Evolutionary conservation across 192 early-diverging fungal species (phyloP), one percentile per base, ranked within the genome.

Genomic region (Backusella westeae): DNA sequence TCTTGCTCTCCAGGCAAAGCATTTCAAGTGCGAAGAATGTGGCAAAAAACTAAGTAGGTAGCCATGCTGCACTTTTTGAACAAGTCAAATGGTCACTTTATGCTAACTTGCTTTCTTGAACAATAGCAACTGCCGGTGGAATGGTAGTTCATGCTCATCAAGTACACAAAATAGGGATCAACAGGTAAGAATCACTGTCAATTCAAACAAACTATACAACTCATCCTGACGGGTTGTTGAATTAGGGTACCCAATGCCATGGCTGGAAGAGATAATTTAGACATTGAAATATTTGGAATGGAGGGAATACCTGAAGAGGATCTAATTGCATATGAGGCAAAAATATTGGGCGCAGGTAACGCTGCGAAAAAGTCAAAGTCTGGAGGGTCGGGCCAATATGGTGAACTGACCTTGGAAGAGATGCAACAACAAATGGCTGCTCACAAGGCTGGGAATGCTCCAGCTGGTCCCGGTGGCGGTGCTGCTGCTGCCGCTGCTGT

Each of bases 231-330:
- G 38, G 38, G 38, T 10, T 23, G 6, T 10, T 36, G 23, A 46
- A n/a, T 41, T 75, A 96, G 94, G 70, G 94, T 98, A 7, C 91
- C 92, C 3, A 96, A 96, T 82, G 93, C 96, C 14, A 75, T 97
- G 23, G 85, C 90, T 39, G 95, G 95, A 26, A 89, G 96, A 56
- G 95, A 98, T 39, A 86, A 87, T 10, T 80, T 92, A n/a, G 94
- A 98, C 38, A 85, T 96, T 69, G 96, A 97, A 74, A 96, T 98
- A 63, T 97, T 96, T 81, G 97, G 96, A 32, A 98, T 96, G 92
- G 89, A 92, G 74, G 96, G 96, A 0, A 91, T 98, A 66, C 97
- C 97, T 23, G 86, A 87, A 35, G 89, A 89, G 41, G 97, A 98
- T 84, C 77, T 91, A 12, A 77, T 85, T 6, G 92, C 90, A 1